These are phyloP conservation scores for Fusarium robinianum DNA, from an alignment of 2,329 filamentous ascomycete genomes.

Conservation along the genomic window DNA sequence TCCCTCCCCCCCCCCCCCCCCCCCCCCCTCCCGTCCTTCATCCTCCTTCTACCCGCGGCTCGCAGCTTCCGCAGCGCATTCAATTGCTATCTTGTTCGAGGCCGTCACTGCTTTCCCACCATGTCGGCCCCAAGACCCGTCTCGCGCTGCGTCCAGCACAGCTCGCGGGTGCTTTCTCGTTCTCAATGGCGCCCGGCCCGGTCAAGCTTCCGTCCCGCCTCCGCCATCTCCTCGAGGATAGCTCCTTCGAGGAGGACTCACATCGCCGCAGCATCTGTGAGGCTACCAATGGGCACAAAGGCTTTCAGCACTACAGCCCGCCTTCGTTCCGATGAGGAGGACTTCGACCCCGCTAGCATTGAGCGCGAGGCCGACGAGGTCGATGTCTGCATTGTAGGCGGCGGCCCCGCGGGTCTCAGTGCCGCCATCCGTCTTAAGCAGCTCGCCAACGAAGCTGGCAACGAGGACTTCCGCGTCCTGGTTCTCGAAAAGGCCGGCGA, in stretches of 20 bases:
- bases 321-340: conserved; percentile 37
- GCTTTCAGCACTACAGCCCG: conserved; percentile 44
- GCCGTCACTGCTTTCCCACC: conserved; percentile 11
- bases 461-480: conserved; percentile 93
- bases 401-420: conserved; percentile 89
- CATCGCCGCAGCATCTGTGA: conserved; percentile 26
- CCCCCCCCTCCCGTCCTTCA: conserved; percentile 32
- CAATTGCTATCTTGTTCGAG: no score
- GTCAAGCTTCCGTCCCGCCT: conserved; percentile 29
- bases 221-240: conserved; percentile 15
- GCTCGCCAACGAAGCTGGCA: conserved; percentile 89
- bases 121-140: conserved; percentile 47
- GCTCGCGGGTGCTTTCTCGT: conserved; percentile 41
- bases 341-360: conserved; percentile 68
- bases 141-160: conserved; percentile 47
- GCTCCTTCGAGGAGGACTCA: conserved; percentile 17
- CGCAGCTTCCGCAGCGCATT: no score
- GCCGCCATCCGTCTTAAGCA: conserved; percentile 96
- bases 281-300: conserved; percentile 34
- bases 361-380: conserved; percentile 93
- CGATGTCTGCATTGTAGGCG: conserved; percentile 95
- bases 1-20: conserved; percentile 4
- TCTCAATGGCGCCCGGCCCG: conserved; percentile 36
- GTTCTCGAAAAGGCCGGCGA: conserved; percentile 95
- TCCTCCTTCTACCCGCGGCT: neutral